Base-by-base conservation (phyloP, 78 protist species). In the Planoprotostelium fungivorum region DNA sequence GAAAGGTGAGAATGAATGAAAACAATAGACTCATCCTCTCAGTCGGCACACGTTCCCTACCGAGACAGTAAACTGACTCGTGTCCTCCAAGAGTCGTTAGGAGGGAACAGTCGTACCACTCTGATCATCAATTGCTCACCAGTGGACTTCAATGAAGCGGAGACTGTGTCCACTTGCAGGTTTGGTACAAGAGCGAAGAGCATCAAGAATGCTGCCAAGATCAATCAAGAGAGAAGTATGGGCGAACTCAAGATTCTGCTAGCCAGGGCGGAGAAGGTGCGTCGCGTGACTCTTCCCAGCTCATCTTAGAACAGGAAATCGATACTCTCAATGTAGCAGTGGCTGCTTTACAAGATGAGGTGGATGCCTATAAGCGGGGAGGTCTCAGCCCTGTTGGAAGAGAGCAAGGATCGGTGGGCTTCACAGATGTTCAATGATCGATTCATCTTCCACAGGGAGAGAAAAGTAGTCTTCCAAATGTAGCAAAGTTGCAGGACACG, bases 1-100 rank as follows among this genome's bases (percentile, higher is more conserved):
- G 95, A 28, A 94, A 94, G 73, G 73, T 51, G 73, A 51, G 73
- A 25, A 25, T 51, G 31, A 51, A 25, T 51, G 31, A 51, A 51
- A 51, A 5, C 73, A 51, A 51, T 51, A 51, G 16, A 51, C 73
- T 51, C 31, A 51, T 16, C 73, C 73, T 16, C 73, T 51, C 73
- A 51, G 34, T 90, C 91, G 0, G 73, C 93, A 1, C 95, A 93
- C 84, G 89, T 97, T 39, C 99, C 99, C 5, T 97, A 96, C 94
- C 90, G 99, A 34, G 98, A 98, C 92, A 94, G 97, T 35, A 97
- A 97, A 89, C 91, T 98, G 35, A 98, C 99, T 1, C 88, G 98
- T 23, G 89, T 98, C 16, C 93, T 98, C 29, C 97, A 96, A 90
- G 98, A 98, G 31, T 90, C 95, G 16, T 92, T 98, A 0, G 99